A percentile compares a stretch with the other conserved stretches of the same genome.
These are phyloP conservation scores for Arthrobotrys sphaeroides DNA, from an alignment of 2,329 filamentous ascomycete genomes.

Conservation along the genomic window DNA sequence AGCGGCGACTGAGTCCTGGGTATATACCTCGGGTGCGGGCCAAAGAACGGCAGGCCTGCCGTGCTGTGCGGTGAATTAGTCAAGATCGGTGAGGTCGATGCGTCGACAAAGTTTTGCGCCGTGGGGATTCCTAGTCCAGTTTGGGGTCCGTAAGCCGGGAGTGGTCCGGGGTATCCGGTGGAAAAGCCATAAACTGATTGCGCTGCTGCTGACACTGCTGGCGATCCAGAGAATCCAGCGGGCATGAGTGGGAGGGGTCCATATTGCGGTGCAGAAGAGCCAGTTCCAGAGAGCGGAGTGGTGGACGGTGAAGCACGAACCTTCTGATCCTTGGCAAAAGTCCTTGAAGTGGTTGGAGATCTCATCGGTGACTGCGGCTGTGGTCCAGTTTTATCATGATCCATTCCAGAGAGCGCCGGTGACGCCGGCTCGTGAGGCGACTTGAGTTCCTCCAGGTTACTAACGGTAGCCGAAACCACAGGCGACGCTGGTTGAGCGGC, in stretches of 20 bases:
- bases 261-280: conserved; percentile 24
- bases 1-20: conserved; percentile 45
- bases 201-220: conserved; percentile 1
- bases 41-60: conserved; percentile 30
- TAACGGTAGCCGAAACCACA: conserved; percentile 25
- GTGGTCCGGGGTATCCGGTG: conserved; percentile 19
- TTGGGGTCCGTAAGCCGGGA: conserved; percentile 31
- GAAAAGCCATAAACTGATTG: conserved; percentile 34
- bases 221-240: conserved; percentile 33
- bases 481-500: conserved; percentile 40
- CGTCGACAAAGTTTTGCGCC: conserved; percentile 28
- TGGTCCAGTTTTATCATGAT: conserved; percentile 27
- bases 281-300: conserved; percentile 21
- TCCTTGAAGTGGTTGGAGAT: conserved; percentile 38
- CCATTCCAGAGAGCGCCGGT: conserved; percentile 18
- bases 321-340: conserved; percentile 24
- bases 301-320: conserved; percentile 15
- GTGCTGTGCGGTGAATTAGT: conserved; percentile 23
- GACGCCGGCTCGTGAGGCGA: conserved; percentile 40
- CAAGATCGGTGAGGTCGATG: conserved; percentile 34
- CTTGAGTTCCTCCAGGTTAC: conserved; percentile 30
- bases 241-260: conserved; percentile 25
- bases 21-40: conserved; percentile 13
- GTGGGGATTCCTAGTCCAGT: conserved; percentile 19
- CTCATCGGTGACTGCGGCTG: conserved; percentile 26